Evolutionary conservation across 768 basidiomycete genomes (phyloP).

Genomic region (Tephrocybe sp.): DNA sequence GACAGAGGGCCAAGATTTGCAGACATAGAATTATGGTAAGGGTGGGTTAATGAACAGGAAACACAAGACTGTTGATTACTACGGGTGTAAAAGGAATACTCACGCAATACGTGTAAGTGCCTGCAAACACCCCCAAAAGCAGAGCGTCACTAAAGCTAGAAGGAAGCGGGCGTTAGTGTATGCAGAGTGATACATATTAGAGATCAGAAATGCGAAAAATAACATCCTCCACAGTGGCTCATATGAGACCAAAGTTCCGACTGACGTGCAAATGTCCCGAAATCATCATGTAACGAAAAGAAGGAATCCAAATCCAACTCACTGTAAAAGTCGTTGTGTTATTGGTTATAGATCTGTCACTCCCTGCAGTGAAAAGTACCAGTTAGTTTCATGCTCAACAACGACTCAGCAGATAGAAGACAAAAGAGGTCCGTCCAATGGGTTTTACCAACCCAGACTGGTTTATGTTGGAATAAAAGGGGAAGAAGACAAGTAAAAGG

Average conservation of each 20-base stretch:
- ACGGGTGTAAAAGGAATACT: neutral
- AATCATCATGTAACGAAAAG: constrained; percentile 34
- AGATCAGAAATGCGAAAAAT: constrained; percentile 43
- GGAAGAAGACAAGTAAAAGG: too few relatives aligned
- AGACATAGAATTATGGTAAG: constrained; percentile 3
- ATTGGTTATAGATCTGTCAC: neutral
- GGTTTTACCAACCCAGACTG: constrained; percentile 18
- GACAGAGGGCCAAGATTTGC: constrained; percentile 1
- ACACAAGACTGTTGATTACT: neutral
- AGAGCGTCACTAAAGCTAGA: neutral
- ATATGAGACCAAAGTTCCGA: constrained; percentile 36
- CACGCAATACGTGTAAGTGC: neutral
- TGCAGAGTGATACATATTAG: neutral
- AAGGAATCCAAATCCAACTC: neutral
- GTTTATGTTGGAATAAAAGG: too few relatives aligned
- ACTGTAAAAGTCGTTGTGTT: neutral
- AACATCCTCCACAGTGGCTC: constrained; percentile 34
- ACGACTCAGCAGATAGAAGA: neutral
- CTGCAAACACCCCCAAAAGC: neutral
- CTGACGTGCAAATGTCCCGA: constrained; percentile 63
- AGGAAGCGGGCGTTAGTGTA: constrained; percentile 5
- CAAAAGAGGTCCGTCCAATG: constrained; percentile 17
- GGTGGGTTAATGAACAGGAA: neutral
- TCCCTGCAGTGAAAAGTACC: neutral
- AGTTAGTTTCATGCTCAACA: neutral